These are phyloP conservation scores for Geranomyces michiganensis DNA, from an alignment of 192 early-diverging fungal genomes.

Conservation along the genomic window DNA sequence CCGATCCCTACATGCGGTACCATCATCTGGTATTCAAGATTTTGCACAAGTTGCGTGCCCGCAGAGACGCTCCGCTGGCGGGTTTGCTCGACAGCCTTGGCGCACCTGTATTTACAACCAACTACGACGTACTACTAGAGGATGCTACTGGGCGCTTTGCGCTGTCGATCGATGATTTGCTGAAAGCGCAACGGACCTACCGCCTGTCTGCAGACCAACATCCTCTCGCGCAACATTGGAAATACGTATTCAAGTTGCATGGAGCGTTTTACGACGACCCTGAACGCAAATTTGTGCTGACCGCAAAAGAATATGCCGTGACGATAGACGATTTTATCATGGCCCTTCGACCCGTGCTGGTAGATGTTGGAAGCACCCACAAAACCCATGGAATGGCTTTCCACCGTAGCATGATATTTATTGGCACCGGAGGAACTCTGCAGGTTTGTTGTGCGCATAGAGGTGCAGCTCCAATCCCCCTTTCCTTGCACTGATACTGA, in stretches of 20 bases:
- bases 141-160: slow-evolving; percentile 34
- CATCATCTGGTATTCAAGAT: slow-evolving; percentile 37
- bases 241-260: slow-evolving; percentile 33
- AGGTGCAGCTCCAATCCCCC: too few species aligned
- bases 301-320: slow-evolving; percentile 26
- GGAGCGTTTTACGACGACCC: slow-evolving; percentile 35
- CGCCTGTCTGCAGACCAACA: slow-evolving; percentile 26
- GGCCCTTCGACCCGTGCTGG: slow-evolving; percentile 31
- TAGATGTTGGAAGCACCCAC: slow-evolving; percentile 31
- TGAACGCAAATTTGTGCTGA: slow-evolving; percentile 36
- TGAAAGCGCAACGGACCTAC: slow-evolving; percentile 30
- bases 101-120: slow-evolving; percentile 32
- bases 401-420: slow-evolving; percentile 36
- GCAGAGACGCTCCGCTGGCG: slow-evolving; percentile 20
- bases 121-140: slow-evolving; percentile 33
- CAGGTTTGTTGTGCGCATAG: slow-evolving; percentile 9
- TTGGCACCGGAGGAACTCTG: slow-evolving; percentile 27
- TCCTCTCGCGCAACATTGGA: slow-evolving; percentile 25
- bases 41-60: slow-evolving; percentile 25
- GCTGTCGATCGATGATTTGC: slow-evolving; percentile 30
- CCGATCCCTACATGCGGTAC: slow-evolving; percentile 33
- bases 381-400: slow-evolving; percentile 33
- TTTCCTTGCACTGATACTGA: neutral
- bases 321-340: slow-evolving; percentile 37
- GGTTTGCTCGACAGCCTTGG: slow-evolving; percentile 12